These are phyloP conservation scores for Thuja plicata DNA, from an alignment of 83 land plant genomes.

Conservation along the genomic window DNA sequence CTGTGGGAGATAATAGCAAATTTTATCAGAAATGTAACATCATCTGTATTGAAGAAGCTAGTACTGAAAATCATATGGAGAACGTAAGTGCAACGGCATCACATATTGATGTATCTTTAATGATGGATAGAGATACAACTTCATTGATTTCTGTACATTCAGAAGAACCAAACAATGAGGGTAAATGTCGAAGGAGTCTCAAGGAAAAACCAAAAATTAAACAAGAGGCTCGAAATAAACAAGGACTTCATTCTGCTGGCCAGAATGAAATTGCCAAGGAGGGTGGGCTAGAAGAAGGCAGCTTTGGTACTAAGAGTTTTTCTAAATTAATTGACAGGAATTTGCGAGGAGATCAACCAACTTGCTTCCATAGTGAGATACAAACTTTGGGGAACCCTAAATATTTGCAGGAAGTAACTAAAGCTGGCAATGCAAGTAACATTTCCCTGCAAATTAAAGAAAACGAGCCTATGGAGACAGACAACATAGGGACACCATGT, in stretches of 20 bases:
- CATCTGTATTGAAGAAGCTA: background rate
- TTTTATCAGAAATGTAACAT: background rate
- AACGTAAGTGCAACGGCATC: background rate
- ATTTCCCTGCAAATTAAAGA: background rate
- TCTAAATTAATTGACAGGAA: background rate
- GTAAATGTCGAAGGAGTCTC: background rate
- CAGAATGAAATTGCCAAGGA: background rate
- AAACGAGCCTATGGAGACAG: background rate
- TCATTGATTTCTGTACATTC: background rate
- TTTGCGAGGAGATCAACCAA: background rate
- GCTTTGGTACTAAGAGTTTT: background rate
- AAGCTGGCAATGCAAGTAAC: background rate
- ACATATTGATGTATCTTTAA: background rate
- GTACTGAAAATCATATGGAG: background rate
- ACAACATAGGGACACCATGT: background rate
- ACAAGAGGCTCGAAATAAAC: conserved; percentile 3
- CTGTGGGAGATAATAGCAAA: background rate
- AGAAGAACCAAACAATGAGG: background rate
- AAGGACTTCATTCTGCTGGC: background rate
- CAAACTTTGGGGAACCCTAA: background rate
- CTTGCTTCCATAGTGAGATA: background rate
- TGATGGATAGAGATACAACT: background rate
- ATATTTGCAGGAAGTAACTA: background rate
- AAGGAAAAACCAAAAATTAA: conserved; percentile 1
- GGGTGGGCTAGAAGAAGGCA: background rate